Conservation (phyloP, 2,329 filamentous ascomycete species). For the Ascochyta koolunga region DNA sequence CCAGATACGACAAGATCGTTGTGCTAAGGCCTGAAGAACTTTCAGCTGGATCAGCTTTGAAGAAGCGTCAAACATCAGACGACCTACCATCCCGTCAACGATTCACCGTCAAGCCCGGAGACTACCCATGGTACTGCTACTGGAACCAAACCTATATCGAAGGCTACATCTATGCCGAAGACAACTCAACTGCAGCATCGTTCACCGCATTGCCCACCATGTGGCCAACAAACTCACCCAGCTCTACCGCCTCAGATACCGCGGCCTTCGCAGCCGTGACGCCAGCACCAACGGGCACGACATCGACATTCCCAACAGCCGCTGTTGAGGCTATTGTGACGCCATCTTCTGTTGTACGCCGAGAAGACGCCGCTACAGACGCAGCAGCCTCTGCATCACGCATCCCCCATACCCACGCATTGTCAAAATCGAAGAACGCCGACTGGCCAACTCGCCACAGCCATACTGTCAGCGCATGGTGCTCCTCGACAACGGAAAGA, state of each 20-base stretch:
- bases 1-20: slow-evolving; percentile 69
- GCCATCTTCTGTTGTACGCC: slow-evolving; percentile 14
- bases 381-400: slow-evolving; percentile 26
- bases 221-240: slow-evolving; percentile 28
- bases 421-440: slow-evolving; percentile 70
- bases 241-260: slow-evolving; percentile 17
- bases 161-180: slow-evolving; percentile 68
- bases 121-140: slow-evolving; percentile 71
- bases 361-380: slow-evolving; percentile 27
- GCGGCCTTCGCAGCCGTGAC: slow-evolving; percentile 16
- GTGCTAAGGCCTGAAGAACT: slow-evolving; percentile 55
- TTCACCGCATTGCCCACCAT: slow-evolving; percentile 36
- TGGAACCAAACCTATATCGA: slow-evolving; percentile 73
- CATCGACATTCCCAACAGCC: slow-evolving; percentile 11
- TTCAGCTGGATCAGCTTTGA: slow-evolving; percentile 29
- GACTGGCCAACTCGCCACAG: slow-evolving; percentile 54
- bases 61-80: slow-evolving; percentile 23
- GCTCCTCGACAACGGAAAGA: slow-evolving; percentile 59
- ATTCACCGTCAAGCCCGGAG: slow-evolving; percentile 58
- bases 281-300: slow-evolving; percentile 10
- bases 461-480: slow-evolving; percentile 72
- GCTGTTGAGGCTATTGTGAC: slow-evolving; percentile 11
- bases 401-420: slow-evolving; percentile 59
- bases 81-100: slow-evolving; percentile 43
- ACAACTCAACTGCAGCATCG: slow-evolving; percentile 53